Conservation (phyloP, 2,329 filamentous ascomycete genomes). For the Monilinia fructigena region DNA sequence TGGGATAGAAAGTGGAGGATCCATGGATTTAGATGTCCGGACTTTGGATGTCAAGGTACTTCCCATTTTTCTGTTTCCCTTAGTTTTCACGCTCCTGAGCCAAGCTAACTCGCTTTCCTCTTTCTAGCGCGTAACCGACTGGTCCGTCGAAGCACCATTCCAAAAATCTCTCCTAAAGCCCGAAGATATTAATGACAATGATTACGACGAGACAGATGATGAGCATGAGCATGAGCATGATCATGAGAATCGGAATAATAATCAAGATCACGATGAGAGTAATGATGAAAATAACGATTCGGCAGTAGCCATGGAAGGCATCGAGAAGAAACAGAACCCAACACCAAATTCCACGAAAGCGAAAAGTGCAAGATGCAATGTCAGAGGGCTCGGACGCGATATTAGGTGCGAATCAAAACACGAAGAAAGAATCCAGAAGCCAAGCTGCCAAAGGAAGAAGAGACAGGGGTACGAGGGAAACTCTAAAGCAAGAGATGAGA, state of each 20-base stretch:
- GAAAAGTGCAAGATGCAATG: neutral
- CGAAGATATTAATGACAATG: neutral
- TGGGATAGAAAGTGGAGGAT: neutral
- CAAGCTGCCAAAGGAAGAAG: neutral
- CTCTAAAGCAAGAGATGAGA: neutral
- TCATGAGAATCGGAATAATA: no score
- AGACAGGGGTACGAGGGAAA: neutral
- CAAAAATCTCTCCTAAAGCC: conserved; percentile 5
- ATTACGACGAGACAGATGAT: neutral
- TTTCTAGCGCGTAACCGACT: neutral
- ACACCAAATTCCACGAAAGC: neutral
- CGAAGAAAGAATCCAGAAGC: neutral
- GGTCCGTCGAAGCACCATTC: conserved; percentile 3
- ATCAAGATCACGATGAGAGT: no score
- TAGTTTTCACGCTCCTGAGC: neutral
- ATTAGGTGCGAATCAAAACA: neutral
- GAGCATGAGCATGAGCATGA: neutral
- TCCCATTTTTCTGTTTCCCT: neutral
- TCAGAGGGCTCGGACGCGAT: neutral
- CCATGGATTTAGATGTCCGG: neutral
- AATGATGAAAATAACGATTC: neutral
- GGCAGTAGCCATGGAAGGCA: neutral
- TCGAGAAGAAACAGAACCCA: neutral
- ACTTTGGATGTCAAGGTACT: neutral
- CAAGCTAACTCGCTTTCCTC: neutral